phyloP scores from a whole-genome alignment of 345 rosid genomes.

The Melaleuca quinquenervia region DNA sequence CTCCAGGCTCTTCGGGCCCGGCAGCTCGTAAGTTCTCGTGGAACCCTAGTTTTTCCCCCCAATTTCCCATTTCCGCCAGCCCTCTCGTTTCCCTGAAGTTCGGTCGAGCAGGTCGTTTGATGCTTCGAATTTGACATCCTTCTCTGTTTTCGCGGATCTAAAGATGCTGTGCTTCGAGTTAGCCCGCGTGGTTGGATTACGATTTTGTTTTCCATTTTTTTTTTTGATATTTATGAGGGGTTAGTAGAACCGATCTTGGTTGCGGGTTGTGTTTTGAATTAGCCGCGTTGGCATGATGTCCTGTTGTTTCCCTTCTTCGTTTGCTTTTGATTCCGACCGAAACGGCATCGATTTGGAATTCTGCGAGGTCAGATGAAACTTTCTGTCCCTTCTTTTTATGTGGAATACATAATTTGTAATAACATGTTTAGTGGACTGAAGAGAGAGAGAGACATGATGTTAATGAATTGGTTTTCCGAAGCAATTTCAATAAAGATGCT shows the following conservation, averaged over 20 bases:
- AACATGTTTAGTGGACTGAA: not conserved
- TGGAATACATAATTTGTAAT: not conserved
- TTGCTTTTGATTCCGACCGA: not conserved
- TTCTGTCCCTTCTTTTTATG: not conserved
- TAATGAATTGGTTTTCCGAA: not conserved
- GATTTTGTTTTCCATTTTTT: not conserved
- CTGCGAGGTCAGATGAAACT: not conserved
- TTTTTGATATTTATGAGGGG: not conserved
- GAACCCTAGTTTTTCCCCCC: not conserved
- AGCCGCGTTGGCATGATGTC: not conserved
- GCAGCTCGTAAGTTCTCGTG: slow-evolving; percentile 10
- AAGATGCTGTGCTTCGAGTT: not conserved
- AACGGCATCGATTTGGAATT: not conserved
- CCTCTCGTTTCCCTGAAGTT: not conserved
- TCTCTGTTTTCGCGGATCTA: not conserved
- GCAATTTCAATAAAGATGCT: not conserved
- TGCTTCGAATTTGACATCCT: not conserved
- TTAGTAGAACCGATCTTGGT: not conserved
- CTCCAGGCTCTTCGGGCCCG: slow-evolving; percentile 53
- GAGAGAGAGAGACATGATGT: not conserved
- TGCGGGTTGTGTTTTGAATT: not conserved
- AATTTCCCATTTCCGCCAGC: not conserved
- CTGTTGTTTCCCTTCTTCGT: not conserved
- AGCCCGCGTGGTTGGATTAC: not conserved
- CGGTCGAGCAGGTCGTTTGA: not conserved